These are phyloP conservation scores for Centella asiatica DNA, from an alignment of 129 eudicot genomes.

Conservation along the genomic window DNA sequence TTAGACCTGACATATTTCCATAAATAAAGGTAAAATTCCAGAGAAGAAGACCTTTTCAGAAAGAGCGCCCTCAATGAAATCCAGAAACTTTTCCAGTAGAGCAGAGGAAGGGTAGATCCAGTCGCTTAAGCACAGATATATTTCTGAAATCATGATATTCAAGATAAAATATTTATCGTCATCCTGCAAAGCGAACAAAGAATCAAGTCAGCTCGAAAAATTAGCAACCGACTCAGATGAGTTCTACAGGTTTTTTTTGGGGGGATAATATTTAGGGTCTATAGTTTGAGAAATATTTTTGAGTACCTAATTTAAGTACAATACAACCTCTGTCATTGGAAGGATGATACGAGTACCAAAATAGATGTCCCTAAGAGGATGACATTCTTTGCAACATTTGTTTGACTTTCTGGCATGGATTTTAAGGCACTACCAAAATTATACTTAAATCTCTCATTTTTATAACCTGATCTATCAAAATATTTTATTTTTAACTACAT, in stretches of 20 bases:
- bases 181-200: conserved; percentile 42
- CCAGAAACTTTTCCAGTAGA: conserved; percentile 60
- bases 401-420: too few species aligned
- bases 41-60: conserved; percentile 40
- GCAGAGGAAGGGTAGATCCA: conserved; percentile 38
- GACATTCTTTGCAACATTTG: too few species aligned
- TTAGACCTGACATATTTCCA: not conserved
- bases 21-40: conserved; percentile 6
- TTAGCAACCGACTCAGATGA: not conserved
- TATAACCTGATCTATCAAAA: too few species aligned
- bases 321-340: too few species aligned
- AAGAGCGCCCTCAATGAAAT: conserved; percentile 50
- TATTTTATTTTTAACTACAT: too few species aligned
- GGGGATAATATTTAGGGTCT: too few species aligned
- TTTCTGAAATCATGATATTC: conserved; percentile 48
- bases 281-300: too few species aligned
- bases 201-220: not conserved
- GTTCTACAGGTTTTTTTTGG: not conserved
- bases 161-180: conserved; percentile 53
- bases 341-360: too few species aligned
- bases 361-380: too few species aligned
- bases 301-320: too few species aligned
- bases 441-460: too few species aligned
- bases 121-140: conserved; percentile 48
- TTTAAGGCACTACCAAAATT: too few species aligned